Evolutionary conservation across 768 basidiomycete genomes (phyloP).

Genomic region (Arthromyces matolae): DNA sequence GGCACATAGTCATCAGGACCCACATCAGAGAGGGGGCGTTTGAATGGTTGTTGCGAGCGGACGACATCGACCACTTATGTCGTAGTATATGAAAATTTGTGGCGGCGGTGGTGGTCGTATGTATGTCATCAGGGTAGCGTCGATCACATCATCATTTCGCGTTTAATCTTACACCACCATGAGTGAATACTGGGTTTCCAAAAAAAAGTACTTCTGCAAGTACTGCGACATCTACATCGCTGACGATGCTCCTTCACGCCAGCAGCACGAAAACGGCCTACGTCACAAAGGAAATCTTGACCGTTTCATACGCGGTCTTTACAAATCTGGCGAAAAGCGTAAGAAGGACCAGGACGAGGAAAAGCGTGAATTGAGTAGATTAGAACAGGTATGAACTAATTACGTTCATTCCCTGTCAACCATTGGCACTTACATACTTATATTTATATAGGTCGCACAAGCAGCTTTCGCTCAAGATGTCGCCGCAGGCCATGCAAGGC

Average conservation of each 20-base stretch:
- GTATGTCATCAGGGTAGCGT: background rate
- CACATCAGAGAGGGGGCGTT: no score
- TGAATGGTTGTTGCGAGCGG: no score
- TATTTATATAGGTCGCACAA: constrained; percentile 59
- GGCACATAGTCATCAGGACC: background rate
- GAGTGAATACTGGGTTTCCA: constrained; percentile 92
- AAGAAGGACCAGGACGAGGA: constrained; percentile 85
- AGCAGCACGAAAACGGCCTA: constrained; percentile 90
- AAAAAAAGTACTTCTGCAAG: constrained; percentile 92
- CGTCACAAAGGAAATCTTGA: constrained; percentile 94
- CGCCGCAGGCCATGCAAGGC: constrained; percentile 58
- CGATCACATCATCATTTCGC: background rate
- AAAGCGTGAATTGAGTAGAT: constrained; percentile 77
- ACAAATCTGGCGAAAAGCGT: constrained; percentile 88
- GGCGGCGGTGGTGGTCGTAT: background rate
- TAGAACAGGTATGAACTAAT: constrained; percentile 63
- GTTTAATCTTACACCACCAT: constrained; percentile 39
- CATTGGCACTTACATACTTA: no score
- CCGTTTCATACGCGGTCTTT: constrained; percentile 85
- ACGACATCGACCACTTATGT: no score
- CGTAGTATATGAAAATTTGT: no score
- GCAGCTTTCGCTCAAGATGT: constrained; percentile 79
- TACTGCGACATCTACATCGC: constrained; percentile 97
- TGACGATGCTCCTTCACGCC: constrained; percentile 89
- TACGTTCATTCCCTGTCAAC: background rate